Base-by-base conservation (phyloP, 768 basidiomycete genomes). In the Tubosaeta sp. region DNA sequence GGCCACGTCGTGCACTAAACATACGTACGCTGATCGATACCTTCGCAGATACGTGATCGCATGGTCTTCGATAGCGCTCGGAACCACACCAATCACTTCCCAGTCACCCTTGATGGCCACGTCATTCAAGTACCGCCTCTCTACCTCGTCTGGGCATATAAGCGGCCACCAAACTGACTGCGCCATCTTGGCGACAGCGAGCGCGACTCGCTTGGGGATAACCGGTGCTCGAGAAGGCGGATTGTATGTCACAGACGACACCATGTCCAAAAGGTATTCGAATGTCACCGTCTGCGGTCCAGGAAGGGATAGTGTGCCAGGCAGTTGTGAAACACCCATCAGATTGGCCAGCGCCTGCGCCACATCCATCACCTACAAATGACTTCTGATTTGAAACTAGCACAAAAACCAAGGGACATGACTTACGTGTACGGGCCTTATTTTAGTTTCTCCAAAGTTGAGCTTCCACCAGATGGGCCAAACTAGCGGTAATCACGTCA, bases 381-480 rank as follows among this genome's bases (percentile, higher is more conserved):
- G 46, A 56, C 25, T 55, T 67, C 51, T 57, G 29, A 44, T 41
- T 50, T 32, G 32, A 58, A 38, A 34, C 44, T 16, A 30, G 55
- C 40, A 55, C 45, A 64, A 61, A 64, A 54, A 39, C 54, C 38
- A 48, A 55, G 48, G 55, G 46, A 46, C 52, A 54, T 49, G 42
- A 73, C 83, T 70, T 74, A 91, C 90, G 78, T 97, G 94, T 41
- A 88, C 91, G 0, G 96, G 96, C 30, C 92, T 87, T 69, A 90
- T 82, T 71, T 81, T 83, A 21, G 96, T 94, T 68, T 87, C 73
- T 32, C 83, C 90, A 61, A 87, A 71, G 76, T 99, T 99, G 54
- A 98, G 77, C 66, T 90, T 89, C 91, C 87, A 98, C 79, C 90
- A 87, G 53, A 92, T 86, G 13, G 94, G 87, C 81, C 88, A 94